Percentiles rank a stretch among this genome's conserved stretches.
These are phyloP conservation scores for Ceratocystis diversiconidia DNA, from an alignment of 2,329 filamentous ascomycete species.

Conservation along the genomic window DNA sequence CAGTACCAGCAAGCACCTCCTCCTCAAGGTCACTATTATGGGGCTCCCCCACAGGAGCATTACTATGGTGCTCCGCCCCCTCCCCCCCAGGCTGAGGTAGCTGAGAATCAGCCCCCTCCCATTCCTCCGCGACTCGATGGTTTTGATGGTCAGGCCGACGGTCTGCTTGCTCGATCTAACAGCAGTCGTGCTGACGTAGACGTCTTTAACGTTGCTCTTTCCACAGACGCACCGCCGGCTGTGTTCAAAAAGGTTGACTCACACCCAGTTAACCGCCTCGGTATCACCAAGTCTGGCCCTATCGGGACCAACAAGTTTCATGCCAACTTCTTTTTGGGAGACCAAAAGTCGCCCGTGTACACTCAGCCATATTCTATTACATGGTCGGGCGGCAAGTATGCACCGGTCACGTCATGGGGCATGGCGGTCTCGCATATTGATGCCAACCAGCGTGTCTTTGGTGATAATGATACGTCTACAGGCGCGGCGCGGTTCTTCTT, in stretches of 20 bases:
- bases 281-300: conserved; percentile 35
- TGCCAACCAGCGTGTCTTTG: conserved; percentile 50
- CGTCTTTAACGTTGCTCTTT: conserved; percentile 44
- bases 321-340: conserved; percentile 63
- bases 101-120: conserved; percentile 17
- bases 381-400: conserved; percentile 51
- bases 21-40: neutral
- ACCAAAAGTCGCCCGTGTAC: conserved; percentile 55
- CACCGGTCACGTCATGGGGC: conserved; percentile 32
- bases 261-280: conserved; percentile 44
- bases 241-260: conserved; percentile 35
- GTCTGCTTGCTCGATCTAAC: conserved; percentile 1
- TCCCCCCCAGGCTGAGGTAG: neutral
- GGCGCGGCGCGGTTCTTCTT: conserved; percentile 58
- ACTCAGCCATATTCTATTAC: conserved; percentile 60
- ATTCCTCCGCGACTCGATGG: conserved; percentile 14
- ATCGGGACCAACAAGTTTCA: conserved; percentile 71
- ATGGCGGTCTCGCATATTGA: conserved; percentile 65
- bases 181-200: conserved; percentile 26
- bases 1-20: conserved; percentile 12
- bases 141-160: neutral
- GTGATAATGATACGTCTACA: conserved; percentile 38
- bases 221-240: conserved; percentile 35
- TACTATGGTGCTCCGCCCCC: neutral
- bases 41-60: conserved; percentile 1